Evolutionary conservation across 345 rosid species (phyloP).

Genomic region (Salix viminalis): DNA sequence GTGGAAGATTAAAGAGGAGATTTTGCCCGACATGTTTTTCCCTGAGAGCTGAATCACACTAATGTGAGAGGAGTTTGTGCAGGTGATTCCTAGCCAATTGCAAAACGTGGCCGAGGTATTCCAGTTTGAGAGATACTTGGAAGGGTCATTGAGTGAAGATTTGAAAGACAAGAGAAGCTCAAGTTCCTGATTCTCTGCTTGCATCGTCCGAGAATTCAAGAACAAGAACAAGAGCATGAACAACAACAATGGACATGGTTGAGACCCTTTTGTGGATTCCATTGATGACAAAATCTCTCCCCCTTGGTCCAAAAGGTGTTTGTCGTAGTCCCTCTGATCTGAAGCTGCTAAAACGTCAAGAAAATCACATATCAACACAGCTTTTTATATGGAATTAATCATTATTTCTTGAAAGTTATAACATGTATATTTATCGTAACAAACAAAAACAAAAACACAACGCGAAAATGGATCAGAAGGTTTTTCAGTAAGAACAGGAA

Average conservation of each 20-base stretch:
- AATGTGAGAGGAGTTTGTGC: conserved; percentile 53
- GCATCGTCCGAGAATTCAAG: conserved; percentile 25
- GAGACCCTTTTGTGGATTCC: conserved; percentile 29
- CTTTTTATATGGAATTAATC: background rate
- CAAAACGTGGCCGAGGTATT: conserved; percentile 48
- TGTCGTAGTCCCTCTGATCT: conserved; percentile 34
- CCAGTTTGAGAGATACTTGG: conserved; percentile 63
- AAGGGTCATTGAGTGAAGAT: conserved; percentile 59
- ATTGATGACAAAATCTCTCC: background rate
- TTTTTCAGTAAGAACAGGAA: background rate
- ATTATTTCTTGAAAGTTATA: background rate
- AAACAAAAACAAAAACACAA: background rate
- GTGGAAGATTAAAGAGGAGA: conserved; percentile 42
- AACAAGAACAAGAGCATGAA: conserved; percentile 26
- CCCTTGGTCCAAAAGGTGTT: conserved; percentile 16
- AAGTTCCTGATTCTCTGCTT: conserved; percentile 40
- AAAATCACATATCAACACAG: conserved; percentile 7
- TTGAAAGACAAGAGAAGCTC: conserved; percentile 68
- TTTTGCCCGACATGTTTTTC: conserved; percentile 60
- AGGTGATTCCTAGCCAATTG: conserved; percentile 68
- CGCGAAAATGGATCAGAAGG: background rate
- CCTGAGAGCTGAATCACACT: conserved; percentile 43
- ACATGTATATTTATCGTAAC: background rate
- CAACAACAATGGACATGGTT: conserved; percentile 18
- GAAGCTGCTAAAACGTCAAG: conserved; percentile 36